Evolutionary conservation across 169 alveolate species (phyloP).

Genomic region (Plasmodium cynomolgi): DNA sequence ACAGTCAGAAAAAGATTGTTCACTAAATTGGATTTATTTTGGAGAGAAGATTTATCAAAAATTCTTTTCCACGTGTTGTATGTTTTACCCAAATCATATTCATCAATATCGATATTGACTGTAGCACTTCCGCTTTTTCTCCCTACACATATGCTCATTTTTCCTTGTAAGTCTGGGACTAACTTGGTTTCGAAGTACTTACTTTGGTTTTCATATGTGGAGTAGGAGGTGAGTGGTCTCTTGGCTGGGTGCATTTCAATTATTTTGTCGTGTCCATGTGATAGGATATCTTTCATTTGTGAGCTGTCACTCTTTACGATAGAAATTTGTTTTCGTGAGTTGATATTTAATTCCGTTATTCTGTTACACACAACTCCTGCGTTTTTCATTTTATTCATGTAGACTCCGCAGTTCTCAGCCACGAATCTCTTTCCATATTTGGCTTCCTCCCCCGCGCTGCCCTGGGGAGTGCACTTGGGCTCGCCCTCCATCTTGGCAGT

Average conservation of each 20-base stretch:
- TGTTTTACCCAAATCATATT: slow-evolving; percentile 66
- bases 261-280: slow-evolving; percentile 8
- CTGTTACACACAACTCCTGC: slow-evolving; percentile 74
- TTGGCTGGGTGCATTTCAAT: slow-evolving; percentile 21
- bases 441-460: slow-evolving; percentile 15
- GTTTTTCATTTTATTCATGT: slow-evolving; percentile 30
- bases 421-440: slow-evolving; percentile 34
- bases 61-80: slow-evolving; percentile 71
- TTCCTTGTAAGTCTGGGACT: slow-evolving; percentile 68
- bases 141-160: slow-evolving; percentile 75
- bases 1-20: slow-evolving; percentile 79
- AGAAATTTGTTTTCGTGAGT: slow-evolving; percentile 50
- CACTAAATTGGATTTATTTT: slow-evolving; percentile 61
- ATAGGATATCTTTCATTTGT: slow-evolving; percentile 60
- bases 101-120: slow-evolving; percentile 57
- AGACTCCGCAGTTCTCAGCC: slow-evolving; percentile 23
- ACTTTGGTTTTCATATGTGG: slow-evolving; percentile 65
- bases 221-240: slow-evolving; percentile 43
- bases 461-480: background rate
- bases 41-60: slow-evolving; percentile 34
- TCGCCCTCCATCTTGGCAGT: background rate
- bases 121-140: slow-evolving; percentile 76
- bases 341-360: slow-evolving; percentile 62
- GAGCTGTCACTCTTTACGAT: slow-evolving; percentile 47
- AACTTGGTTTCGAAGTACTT: slow-evolving; percentile 66